phyloP scores from a whole-genome alignment of 2,329 filamentous ascomycete species.

The Whalleya microplaca region DNA sequence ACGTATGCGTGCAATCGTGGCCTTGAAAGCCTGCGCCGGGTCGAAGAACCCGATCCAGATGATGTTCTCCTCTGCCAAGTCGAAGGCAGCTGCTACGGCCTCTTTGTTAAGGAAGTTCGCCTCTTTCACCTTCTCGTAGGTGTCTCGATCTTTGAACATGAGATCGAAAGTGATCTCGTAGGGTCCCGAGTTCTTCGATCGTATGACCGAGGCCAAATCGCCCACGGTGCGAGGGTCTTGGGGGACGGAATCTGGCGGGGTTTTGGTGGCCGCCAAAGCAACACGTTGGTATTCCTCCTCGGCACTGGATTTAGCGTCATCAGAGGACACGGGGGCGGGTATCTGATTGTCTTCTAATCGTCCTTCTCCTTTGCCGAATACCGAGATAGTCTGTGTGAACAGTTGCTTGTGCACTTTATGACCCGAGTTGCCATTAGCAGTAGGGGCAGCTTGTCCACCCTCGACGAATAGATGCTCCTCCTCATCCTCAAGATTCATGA shows the following conservation, averaged over 20 bases:
- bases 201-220: constrained; percentile 46
- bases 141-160: constrained; percentile 45
- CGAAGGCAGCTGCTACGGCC: constrained; percentile 36
- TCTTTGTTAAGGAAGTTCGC: constrained; percentile 41
- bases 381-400: constrained; percentile 20
- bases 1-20: constrained; percentile 41
- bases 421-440: constrained; percentile 9
- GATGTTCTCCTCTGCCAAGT: constrained; percentile 33
- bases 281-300: not conserved
- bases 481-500: constrained; percentile 45
- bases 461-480: constrained; percentile 21
- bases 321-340: not conserved
- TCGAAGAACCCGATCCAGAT: constrained; percentile 48
- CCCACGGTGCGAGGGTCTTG: constrained; percentile 20
- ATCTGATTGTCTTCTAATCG: not conserved
- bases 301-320: constrained; percentile 1
- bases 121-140: constrained; percentile 42
- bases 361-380: constrained; percentile 15
- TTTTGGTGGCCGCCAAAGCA: not conserved
- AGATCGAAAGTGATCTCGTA: constrained; percentile 57
- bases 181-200: constrained; percentile 56
- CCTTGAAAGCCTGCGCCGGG: constrained; percentile 51
- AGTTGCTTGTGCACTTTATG: constrained; percentile 6
- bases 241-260: constrained; percentile 4
- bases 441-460: not conserved